These are phyloP conservation scores for Colletotrichum kahawae DNA, from an alignment of 2,329 filamentous ascomycete species.

Conservation along the genomic window DNA sequence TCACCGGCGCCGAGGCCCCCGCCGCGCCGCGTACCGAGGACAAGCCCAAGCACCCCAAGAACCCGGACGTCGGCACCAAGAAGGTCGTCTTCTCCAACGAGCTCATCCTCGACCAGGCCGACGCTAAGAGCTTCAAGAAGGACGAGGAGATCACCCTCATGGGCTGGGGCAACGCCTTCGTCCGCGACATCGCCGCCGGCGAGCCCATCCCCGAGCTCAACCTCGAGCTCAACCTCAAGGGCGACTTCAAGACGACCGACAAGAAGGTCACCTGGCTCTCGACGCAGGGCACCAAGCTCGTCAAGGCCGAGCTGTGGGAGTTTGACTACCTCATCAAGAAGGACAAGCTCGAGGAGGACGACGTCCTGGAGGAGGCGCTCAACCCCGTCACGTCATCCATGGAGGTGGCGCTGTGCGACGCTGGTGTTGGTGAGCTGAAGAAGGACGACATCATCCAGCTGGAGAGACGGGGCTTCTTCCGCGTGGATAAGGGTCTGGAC, in stretches of 20 bases:
- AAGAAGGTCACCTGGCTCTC: constrained; percentile 98
- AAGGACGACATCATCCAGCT: constrained; percentile 93
- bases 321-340: constrained; percentile 97
- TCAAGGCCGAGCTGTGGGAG: constrained; percentile 86
- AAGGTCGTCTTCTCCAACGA: constrained; percentile 79
- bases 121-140: constrained; percentile 79
- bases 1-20: constrained; percentile 72
- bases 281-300: constrained; percentile 73
- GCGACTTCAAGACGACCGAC: constrained; percentile 92
- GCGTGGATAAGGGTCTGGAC: constrained; percentile 73
- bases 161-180: constrained; percentile 93
- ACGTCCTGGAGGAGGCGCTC: constrained; percentile 83
- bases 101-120: constrained; percentile 84
- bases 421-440: constrained; percentile 79
- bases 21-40: constrained; percentile 70
- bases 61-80: constrained; percentile 83
- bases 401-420: constrained; percentile 79
- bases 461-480: constrained; percentile 90
- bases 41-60: constrained; percentile 89
- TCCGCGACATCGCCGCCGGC: constrained; percentile 66
- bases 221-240: constrained; percentile 86
- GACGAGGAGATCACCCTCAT: constrained; percentile 95
- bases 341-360: constrained; percentile 90
- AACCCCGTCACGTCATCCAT: constrained; percentile 77
- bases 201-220: constrained; percentile 72